Evolutionary conservation across 495 filamentous ascomycete species (phyloP), one percentile per base, ranked within the genome.

Genomic region (Bathelium albidoporum): DNA sequence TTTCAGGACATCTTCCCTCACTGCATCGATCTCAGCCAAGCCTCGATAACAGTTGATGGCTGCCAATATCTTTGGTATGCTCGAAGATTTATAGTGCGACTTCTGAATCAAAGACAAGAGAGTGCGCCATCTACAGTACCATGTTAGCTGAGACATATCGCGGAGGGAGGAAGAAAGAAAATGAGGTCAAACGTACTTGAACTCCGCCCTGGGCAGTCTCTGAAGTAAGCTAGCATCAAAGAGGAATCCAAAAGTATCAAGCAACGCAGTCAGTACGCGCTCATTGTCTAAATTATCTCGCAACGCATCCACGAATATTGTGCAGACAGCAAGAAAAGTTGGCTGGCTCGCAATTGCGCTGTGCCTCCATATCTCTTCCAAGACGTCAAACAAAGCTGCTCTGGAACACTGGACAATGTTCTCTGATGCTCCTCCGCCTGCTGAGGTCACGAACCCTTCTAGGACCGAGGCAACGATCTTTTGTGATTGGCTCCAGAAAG

Each of bases 341-440:
- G 31, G 26, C 41, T 14, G 63, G 41, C 18, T 66, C 44, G 22
- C 9, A 10, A 10, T 2, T 29, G 24, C 3, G 2, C 49, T 29
- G 5, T 29, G 7, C 26, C 5, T n/a, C 22, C 22, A 55, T 10
- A 59, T 9, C 7, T 9, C 28, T 41, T 60, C 59, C 7, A 76
- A 20, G 10, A 61, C 59, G 31, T 74, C 67, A 18, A 82, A 78
- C 22, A 98, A 75, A 2, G 90, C 91, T 1, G 81, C 79, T 31
- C 93, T 82, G 11, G 87, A 85, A 9, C 84, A 83, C 49, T 87
- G 84, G 18, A 97, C 80, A 5, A 97, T 77, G 7, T 88, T 84
- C 68, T 97, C 90, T 26, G 91, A 86, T n/a, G 49, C 59, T 16
- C 90, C 91, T 14, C 87, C 86, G 67, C 90, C 89, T 31, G 91